phyloP scores from a whole-genome alignment of 768 basidiomycete species.

The Termitomyces bulborhizus region DNA sequence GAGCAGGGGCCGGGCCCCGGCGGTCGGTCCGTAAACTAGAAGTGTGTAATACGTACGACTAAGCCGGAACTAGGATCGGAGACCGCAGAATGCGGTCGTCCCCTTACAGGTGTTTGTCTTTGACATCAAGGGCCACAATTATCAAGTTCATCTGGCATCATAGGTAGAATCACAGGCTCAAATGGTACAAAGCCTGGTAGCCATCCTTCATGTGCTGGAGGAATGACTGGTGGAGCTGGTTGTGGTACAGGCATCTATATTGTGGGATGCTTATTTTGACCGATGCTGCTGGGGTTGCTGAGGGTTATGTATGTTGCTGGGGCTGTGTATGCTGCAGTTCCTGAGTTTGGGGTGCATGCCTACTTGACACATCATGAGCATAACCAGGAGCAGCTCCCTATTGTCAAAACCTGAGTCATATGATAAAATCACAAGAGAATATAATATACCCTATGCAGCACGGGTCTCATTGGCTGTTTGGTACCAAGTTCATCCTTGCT shows the following conservation, averaged over 20 bases:
- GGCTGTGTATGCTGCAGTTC: constrained; percentile 6
- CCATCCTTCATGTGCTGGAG: background rate
- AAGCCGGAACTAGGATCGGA: too few relatives aligned
- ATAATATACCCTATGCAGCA: background rate
- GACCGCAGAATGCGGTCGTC: too few relatives aligned
- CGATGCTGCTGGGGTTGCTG: constrained; percentile 12
- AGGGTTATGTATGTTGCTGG: too few relatives aligned
- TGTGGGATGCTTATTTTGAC: background rate
- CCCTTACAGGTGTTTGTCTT: background rate
- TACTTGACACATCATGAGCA: background rate
- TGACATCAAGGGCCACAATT: background rate
- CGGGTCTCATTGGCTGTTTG: constrained; percentile 1
- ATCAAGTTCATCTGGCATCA: constrained; percentile 7
- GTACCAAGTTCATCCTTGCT: constrained; percentile 26
- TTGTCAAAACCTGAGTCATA: background rate
- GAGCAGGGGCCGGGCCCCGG: too few relatives aligned
- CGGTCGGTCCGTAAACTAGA: too few relatives aligned
- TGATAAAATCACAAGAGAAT: background rate
- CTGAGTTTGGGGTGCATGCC: constrained; percentile 12
- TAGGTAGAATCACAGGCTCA: constrained; percentile 28
- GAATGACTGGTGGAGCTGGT: constrained; percentile 8
- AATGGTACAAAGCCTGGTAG: constrained; percentile 16
- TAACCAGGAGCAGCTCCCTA: constrained; percentile 15
- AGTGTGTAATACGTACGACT: too few relatives aligned
- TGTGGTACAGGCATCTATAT: constrained; percentile 10